These are phyloP conservation scores for Flaveria brownii DNA, from an alignment of 129 eudicot species.

Conservation along the genomic window DNA sequence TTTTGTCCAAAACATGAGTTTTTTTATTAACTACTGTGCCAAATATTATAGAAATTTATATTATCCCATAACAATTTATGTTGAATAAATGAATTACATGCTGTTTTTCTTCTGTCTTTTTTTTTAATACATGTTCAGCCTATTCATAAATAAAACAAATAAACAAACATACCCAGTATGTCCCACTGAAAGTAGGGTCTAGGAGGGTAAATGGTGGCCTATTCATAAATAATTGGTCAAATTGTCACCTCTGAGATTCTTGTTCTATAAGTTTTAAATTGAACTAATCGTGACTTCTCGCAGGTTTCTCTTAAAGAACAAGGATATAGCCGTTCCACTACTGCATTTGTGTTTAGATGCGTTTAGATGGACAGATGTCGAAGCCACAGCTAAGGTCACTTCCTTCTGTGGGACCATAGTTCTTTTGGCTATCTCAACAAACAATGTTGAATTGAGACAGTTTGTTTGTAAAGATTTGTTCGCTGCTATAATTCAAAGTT, in stretches of 20 bases:
- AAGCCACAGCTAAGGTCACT: constrained; percentile 62
- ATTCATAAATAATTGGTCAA: neutral
- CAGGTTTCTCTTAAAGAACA: constrained; percentile 73
- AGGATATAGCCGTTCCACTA: constrained; percentile 67
- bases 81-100: neutral
- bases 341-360: constrained; percentile 73
- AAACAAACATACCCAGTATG: no score
- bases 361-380: constrained; percentile 84
- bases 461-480: constrained; percentile 86
- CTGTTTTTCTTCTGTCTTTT: neutral
- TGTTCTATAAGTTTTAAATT: neutral
- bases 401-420: constrained; percentile 71
- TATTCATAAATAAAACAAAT: neutral
- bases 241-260: neutral
- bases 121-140: neutral
- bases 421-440: constrained; percentile 59
- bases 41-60: neutral
- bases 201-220: no score
- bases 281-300: constrained; percentile 19
- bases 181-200: no score
- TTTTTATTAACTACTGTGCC: neutral
- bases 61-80: neutral
- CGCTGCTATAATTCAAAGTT: constrained; percentile 68
- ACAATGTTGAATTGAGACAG: constrained; percentile 63
- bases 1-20: neutral